phyloP scores from a whole-genome alignment of 2,329 filamentous ascomycete species.

The Bipolaris zeicola region DNA sequence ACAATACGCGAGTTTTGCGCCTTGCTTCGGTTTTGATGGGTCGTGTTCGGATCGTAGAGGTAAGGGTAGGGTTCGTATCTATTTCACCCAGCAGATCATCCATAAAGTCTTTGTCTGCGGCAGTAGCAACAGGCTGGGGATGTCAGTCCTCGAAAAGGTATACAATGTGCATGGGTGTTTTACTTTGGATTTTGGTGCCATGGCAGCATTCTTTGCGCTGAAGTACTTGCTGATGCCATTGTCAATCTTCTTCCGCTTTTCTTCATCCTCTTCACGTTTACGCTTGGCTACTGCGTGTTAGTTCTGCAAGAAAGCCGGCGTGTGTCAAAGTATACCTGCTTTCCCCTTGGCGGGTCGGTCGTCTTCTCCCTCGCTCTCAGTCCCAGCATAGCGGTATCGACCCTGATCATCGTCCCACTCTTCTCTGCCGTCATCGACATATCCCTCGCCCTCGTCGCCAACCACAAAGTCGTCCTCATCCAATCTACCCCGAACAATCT shows the following conservation, averaged over 20 bases:
- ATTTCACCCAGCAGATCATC: conserved; percentile 84
- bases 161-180: conserved; percentile 12
- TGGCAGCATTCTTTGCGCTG: conserved; percentile 69
- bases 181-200: conserved; percentile 81
- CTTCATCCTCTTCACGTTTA: conserved; percentile 84
- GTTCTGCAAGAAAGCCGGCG: conserved; percentile 9
- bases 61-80: conserved; percentile 72
- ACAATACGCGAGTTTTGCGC: conserved; percentile 79
- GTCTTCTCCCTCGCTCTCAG: conserved; percentile 73
- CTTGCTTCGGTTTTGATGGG: conserved; percentile 75
- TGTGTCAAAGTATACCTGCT: conserved; percentile 53
- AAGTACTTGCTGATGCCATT: conserved; percentile 96
- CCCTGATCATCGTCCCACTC: conserved; percentile 70
- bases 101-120: conserved; percentile 89
- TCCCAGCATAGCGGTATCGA: conserved; percentile 68
- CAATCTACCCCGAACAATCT: conserved; percentile 84
- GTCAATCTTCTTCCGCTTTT: conserved; percentile 84
- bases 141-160: conserved; percentile 28
- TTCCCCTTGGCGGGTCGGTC: conserved; percentile 64
- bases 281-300: conserved; percentile 69
- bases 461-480: conserved; percentile 98
- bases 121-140: conserved; percentile 71
- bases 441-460: conserved; percentile 96
- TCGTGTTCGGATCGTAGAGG: conserved; percentile 61
- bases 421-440: conserved; percentile 94